Conservation (phyloP, 768 basidiomycete species). For the Tulasnella sp. region DNA sequence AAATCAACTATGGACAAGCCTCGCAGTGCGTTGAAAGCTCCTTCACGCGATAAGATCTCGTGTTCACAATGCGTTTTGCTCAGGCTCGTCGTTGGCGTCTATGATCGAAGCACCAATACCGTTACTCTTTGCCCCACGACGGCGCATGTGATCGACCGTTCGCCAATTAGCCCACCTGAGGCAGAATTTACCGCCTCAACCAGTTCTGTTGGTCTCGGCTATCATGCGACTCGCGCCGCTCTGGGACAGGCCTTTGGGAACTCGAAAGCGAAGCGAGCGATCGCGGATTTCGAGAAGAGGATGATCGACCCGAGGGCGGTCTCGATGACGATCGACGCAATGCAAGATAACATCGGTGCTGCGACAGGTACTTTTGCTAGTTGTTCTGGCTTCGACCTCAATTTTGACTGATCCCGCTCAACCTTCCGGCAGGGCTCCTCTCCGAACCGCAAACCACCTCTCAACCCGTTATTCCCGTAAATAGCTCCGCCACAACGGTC, state of each 20-base stretch:
- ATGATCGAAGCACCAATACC: background rate
- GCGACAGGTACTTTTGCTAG: background rate
- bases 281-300: background rate
- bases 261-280: background rate
- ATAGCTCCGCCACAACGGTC: background rate
- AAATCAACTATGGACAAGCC: background rate
- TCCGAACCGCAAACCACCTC: background rate
- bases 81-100: background rate
- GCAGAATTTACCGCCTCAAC: background rate
- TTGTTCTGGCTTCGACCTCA: background rate
- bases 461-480: background rate
- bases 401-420: background rate
- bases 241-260: slow-evolving; percentile 3
- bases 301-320: background rate
- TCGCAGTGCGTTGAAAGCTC: background rate
- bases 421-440: background rate
- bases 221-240: background rate
- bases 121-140: background rate
- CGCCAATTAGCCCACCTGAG: background rate
- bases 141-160: background rate
- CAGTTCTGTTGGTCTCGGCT: background rate
- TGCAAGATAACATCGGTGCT: background rate
- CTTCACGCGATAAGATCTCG: background rate
- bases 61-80: background rate
- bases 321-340: background rate